Evolutionary conservation across 345 rosid species (phyloP), one percentile per base, ranked within the genome.

Genomic region (Salix suchowensis): DNA sequence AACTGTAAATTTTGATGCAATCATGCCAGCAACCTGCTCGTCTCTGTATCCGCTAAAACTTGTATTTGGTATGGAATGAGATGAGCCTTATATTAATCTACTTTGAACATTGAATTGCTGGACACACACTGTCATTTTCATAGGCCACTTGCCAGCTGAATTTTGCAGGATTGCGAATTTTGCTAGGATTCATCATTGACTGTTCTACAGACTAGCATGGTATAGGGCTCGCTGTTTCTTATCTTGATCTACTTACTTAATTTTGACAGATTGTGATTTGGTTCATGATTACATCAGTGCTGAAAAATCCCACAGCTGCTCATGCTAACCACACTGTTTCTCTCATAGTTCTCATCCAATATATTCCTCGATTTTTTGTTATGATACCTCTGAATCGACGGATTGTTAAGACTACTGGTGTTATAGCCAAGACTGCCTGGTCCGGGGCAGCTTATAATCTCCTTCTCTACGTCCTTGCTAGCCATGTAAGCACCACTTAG

Each of bases 371-470:
- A 26, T 79, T 94, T 67, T 68, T 87, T 24, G 88, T 94, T 68
- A 88, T 92, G 83, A 87, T 92, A 72, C 94, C 97, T 14, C 71
- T 94, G 24, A 89, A 94, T 70, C 82, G 86, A 9, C 85, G 93
- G 77, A 92, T 92, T 77, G 88, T 92, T 58, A 94, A 91, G 81
- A 86, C 91, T n/a, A 91, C 97, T 0, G 97, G 98, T 21, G 88
- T 89, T 58, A 84, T 91, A 28, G 93, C 98, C 70, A 92, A 86
- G 86, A 92, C 96, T 70, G 87, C 97, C 26, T 94, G 98, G 97
- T 87, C 97, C 3, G 97, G 98, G 21, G 94, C 96, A 42, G 97
- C 89, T 7, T 92, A 92, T 83, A 94, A 92, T 78, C 90, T 94
- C 72, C 46, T 94, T 39, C 89, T 91, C 48, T 94, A 82, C 77